phyloP scores from a whole-genome alignment of 495 filamentous ascomycete species.

The Trypethelium eluteriae region DNA sequence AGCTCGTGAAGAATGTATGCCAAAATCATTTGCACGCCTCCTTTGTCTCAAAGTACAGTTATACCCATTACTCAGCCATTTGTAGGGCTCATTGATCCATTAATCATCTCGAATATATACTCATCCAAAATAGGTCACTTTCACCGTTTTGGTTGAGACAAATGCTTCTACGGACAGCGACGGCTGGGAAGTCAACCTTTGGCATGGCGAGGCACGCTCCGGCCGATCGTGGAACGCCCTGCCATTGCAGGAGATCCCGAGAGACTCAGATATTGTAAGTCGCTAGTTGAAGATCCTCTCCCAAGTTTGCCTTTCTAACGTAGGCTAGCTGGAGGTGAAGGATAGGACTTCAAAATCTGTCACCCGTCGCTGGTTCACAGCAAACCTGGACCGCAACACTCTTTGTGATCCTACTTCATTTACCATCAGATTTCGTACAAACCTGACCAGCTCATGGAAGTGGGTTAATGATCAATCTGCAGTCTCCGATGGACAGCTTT shows the following conservation, averaged over 20 bases:
- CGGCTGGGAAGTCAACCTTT: constrained; percentile 65
- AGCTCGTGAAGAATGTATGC: constrained; percentile 38
- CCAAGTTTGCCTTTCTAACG: not conserved
- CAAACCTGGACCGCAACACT: constrained; percentile 21
- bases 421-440: constrained; percentile 64
- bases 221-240: not conserved
- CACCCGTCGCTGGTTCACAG: constrained; percentile 38
- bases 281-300: constrained; percentile 21
- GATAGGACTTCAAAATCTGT: constrained; percentile 18
- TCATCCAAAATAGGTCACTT: constrained; percentile 39
- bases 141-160: constrained; percentile 67
- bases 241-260: constrained; percentile 32
- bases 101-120: not conserved
- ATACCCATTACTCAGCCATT: not conserved
- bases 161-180: constrained; percentile 44
- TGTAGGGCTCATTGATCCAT: not conserved
- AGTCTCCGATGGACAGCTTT: constrained; percentile 52
- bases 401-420: constrained; percentile 45
- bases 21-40: constrained; percentile 52
- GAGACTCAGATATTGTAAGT: constrained; percentile 34
- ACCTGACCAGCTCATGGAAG: constrained; percentile 52
- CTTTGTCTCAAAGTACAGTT: constrained; percentile 53
- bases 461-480: constrained; percentile 52
- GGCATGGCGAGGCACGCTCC: constrained; percentile 34
- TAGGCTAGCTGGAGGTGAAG: constrained; percentile 39